phyloP scores from a whole-genome alignment of 1,284 basidiomycete genomes.

The Ceratobasidium sp. region DNA sequence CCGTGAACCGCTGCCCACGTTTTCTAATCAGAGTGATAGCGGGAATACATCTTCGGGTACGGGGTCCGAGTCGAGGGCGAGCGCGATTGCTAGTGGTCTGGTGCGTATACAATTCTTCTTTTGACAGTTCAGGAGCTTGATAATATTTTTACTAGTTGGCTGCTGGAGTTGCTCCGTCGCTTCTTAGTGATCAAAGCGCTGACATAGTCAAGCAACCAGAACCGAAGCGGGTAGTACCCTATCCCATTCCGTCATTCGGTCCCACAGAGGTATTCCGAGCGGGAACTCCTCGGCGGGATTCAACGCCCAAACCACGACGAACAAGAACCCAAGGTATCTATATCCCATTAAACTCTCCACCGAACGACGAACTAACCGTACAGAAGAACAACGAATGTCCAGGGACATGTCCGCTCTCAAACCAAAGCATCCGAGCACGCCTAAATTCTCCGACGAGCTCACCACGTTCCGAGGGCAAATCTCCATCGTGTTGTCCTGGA shows the following conservation, averaged over 20 bases:
- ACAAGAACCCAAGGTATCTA: background rate
- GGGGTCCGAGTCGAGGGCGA: background rate
- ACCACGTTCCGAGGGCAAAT: conserved; percentile 9
- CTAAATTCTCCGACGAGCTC: background rate
- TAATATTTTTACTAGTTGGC: background rate
- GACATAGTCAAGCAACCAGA: background rate
- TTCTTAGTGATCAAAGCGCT: background rate
- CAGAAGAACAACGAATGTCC: background rate
- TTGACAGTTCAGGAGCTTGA: background rate
- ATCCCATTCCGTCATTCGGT: background rate
- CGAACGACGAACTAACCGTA: background rate
- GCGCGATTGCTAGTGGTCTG: background rate
- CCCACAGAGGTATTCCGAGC: background rate
- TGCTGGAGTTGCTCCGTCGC: background rate
- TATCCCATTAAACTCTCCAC: background rate
- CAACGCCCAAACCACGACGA: background rate
- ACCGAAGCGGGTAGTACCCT: background rate
- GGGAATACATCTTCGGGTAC: background rate
- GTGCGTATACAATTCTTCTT: background rate
- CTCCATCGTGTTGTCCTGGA: conserved; percentile 21
- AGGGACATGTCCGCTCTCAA: background rate
- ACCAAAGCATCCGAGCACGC: background rate
- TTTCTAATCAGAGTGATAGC: background rate
- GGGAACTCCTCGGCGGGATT: background rate
- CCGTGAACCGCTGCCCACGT: background rate